A percentile compares a stretch with the other conserved stretches of the same genome.
Evolutionary conservation across 345 rosid species (phyloP).

Genomic region (Sisymbrium altissimum): DNA sequence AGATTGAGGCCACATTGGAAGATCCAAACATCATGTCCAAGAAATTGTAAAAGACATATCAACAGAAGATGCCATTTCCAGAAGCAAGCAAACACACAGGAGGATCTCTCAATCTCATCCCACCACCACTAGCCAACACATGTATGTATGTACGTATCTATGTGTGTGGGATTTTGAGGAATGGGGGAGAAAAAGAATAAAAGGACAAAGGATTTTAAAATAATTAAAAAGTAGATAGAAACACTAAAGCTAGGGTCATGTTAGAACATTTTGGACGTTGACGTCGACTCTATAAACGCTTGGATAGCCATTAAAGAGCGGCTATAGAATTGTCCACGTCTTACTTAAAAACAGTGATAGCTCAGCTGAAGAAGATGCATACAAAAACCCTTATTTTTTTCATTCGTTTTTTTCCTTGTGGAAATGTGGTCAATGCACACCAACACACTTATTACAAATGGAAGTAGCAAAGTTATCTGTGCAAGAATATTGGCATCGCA

Average conservation of each 20-base stretch:
- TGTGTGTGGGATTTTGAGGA: conserved; percentile 20
- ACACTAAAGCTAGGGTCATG: neutral
- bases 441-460: neutral
- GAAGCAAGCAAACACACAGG: conserved; percentile 19
- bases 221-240: neutral
- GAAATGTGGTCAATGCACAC: neutral
- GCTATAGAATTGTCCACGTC: conserved; percentile 35
- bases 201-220: neutral
- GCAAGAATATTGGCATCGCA: too few relatives aligned
- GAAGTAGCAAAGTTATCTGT: too few relatives aligned
- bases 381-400: neutral
- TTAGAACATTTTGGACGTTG: conserved; percentile 26
- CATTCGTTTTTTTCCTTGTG: neutral
- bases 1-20: conserved; percentile 19
- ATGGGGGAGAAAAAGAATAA: conserved; percentile 29
- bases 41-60: conserved; percentile 18
- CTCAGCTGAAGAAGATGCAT: conserved; percentile 16
- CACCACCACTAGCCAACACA: conserved; percentile 6
- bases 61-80: conserved; percentile 29
- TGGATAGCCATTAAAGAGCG: conserved; percentile 35
- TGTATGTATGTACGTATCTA: neutral
- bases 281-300: conserved; percentile 20
- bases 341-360: conserved; percentile 4
- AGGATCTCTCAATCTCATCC: conserved; percentile 8
- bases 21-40: conserved; percentile 22